These are phyloP conservation scores for Diddensiella santjacobensis DNA, from an alignment of 805 yeast species.

Conservation along the genomic window DNA sequence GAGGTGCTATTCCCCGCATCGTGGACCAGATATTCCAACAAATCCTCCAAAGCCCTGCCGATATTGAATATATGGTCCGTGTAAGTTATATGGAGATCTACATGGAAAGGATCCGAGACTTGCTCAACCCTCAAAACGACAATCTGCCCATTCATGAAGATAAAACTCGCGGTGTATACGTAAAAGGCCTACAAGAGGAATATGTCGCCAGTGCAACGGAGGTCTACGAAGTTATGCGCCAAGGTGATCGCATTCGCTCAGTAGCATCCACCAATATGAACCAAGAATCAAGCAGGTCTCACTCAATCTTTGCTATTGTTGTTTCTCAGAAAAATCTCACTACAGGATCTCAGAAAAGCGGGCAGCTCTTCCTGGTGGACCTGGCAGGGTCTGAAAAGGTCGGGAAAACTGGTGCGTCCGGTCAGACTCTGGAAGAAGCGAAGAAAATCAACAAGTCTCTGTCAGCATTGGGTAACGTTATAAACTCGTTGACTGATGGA, in stretches of 20 bases:
- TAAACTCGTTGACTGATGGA: conserved; percentile 70
- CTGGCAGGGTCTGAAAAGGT: conserved; percentile 85
- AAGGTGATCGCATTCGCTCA: conserved; percentile 55
- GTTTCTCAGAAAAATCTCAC: conserved; percentile 55
- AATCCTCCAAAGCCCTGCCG: conserved; percentile 44
- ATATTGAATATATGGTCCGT: conserved; percentile 60
- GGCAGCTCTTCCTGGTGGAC: conserved; percentile 72
- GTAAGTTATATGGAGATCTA: conserved; percentile 79
- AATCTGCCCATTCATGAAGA: conserved; percentile 60
- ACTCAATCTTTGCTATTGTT: conserved; percentile 68
- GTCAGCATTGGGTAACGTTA: conserved; percentile 75
- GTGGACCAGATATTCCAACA: conserved; percentile 59
- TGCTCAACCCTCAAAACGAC: conserved; percentile 45
- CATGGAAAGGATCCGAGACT: conserved; percentile 70
- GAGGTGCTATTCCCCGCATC: conserved; percentile 72
- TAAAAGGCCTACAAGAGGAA: conserved; percentile 62
- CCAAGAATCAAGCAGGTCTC: conserved; percentile 71
- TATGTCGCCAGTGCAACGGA: conserved; percentile 59
- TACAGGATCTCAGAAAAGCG: conserved; percentile 56
- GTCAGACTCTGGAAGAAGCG: conserved; percentile 75
- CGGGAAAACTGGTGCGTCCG: conserved; percentile 71
- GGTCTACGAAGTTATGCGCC: conserved; percentile 51
- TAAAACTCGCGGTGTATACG: conserved; percentile 60
- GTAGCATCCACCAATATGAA: conserved; percentile 67
- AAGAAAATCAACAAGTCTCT: conserved; percentile 77